Evolutionary conservation across 73 alveolate species (phyloP).

Genomic region (Effrenium voratum): DNA sequence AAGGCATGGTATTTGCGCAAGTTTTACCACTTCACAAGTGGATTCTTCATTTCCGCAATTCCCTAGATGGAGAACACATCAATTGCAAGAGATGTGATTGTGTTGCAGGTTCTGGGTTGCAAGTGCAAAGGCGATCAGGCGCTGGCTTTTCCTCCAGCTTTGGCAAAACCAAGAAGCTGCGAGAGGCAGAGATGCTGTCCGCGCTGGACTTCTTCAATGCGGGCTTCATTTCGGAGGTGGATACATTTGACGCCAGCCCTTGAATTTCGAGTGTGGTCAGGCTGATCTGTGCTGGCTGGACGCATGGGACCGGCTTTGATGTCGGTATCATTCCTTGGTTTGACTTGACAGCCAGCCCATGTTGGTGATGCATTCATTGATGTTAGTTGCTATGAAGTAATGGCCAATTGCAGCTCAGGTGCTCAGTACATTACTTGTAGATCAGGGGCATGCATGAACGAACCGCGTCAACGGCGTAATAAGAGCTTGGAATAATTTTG

Average conservation of each 20-base stretch:
- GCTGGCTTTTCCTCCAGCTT: neutral
- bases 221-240: conserved; percentile 75
- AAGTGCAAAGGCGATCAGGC: conserved; percentile 61
- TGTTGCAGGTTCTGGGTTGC: conserved; percentile 47
- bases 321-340: neutral
- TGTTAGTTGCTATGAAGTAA: no score
- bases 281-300: conserved; percentile 84
- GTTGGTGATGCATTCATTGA: no score
- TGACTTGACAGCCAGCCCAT: no score
- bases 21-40: neutral
- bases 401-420: no score
- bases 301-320: conserved; percentile 51
- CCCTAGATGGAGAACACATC: neutral
- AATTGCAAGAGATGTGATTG: neutral
- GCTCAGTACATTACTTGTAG: no score
- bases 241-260: no score
- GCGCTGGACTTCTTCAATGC: conserved; percentile 85
- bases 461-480: no score
- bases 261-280: neutral
- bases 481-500: no score
- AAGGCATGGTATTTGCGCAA: neutral
- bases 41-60: neutral
- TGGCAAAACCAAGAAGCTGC: neutral
- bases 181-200: conserved; percentile 67
- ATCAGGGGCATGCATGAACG: no score